These are phyloP conservation scores for Kregervanrija pseudodelftensis DNA, from an alignment of 805 yeast species.

Conservation along the genomic window DNA sequence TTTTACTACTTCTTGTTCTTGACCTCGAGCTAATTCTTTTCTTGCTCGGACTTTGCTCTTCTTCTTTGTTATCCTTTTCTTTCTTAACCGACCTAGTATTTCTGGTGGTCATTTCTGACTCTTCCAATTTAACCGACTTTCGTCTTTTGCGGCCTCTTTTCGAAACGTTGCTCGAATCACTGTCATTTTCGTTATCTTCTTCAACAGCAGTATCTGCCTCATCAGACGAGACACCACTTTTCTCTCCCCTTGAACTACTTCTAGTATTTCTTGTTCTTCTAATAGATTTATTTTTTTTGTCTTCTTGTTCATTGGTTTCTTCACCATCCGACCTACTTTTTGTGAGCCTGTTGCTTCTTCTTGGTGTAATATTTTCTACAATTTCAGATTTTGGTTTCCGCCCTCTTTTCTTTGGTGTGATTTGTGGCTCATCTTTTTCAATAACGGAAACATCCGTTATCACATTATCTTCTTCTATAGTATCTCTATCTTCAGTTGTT, in stretches of 20 bases:
- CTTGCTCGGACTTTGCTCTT: no score
- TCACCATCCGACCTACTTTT: no score
- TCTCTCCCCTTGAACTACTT: conserved; percentile 11
- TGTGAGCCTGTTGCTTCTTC: conserved; percentile 6
- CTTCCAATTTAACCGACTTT: no score
- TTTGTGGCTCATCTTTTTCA: background rate
- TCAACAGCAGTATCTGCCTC: background rate
- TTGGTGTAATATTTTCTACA: conserved; percentile 2
- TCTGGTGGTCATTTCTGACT: no score
- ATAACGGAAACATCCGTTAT: background rate
- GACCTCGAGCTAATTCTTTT: background rate
- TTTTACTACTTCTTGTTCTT: background rate
- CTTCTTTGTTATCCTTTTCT: background rate
- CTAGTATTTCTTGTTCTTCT: conserved; percentile 10
- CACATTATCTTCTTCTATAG: background rate
- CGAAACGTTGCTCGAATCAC: no score
- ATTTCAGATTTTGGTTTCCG: conserved; percentile 6
- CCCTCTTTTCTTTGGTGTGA: conserved; percentile 4
- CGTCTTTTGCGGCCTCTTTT: no score
- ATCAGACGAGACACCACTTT: conserved; percentile 1
- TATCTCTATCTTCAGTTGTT: conserved; percentile 1
- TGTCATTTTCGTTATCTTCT: no score
- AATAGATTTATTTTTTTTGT: no score
- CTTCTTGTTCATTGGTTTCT: no score
- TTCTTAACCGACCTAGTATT: background rate